A percentile compares a stretch with the other conserved stretches of the same genome.
Conservation (phyloP, 805 yeast species). For the Starmera pachycereana region DNA sequence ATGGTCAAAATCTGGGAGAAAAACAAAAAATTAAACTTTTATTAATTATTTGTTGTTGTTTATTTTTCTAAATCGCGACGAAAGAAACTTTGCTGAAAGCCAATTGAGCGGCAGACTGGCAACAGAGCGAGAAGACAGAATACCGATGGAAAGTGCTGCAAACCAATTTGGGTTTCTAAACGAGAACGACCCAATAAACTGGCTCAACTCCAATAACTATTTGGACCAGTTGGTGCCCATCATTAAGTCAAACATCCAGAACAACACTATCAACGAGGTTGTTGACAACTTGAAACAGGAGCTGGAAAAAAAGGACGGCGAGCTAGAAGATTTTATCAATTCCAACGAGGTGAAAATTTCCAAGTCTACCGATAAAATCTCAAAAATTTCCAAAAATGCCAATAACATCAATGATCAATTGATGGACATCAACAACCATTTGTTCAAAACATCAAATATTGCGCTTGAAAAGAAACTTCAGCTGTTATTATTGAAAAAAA, state of each 20-base stretch:
- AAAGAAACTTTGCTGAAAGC: too few relatives aligned
- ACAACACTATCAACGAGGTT: constrained; percentile 45
- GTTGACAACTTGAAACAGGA: constrained; percentile 44
- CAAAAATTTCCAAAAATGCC: constrained; percentile 49
- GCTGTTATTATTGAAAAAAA: constrained; percentile 50
- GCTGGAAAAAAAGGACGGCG: constrained; percentile 50
- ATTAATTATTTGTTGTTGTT: too few relatives aligned
- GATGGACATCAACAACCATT: constrained; percentile 40
- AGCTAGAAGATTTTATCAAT: constrained; percentile 52
- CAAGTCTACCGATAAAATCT: constrained; percentile 52
- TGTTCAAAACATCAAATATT: constrained; percentile 56
- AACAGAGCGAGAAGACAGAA: neutral
- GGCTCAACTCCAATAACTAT: constrained; percentile 48
- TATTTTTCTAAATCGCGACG: too few relatives aligned
- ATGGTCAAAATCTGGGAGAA: too few relatives aligned
- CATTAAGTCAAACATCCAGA: constrained; percentile 49
- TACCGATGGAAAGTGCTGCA: neutral
- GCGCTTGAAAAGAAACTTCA: constrained; percentile 52
- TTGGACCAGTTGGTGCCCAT: constrained; percentile 74
- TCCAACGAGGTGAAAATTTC: constrained; percentile 46
- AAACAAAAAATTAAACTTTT: too few relatives aligned
- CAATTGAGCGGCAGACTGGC: neutral
- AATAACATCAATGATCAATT: constrained; percentile 46
- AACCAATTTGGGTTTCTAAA: constrained; percentile 10
- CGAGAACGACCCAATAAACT: constrained; percentile 16